These are phyloP conservation scores for Debaryomyces nepalensis DNA, from an alignment of 1,139 yeast genomes.

Conservation along the genomic window DNA sequence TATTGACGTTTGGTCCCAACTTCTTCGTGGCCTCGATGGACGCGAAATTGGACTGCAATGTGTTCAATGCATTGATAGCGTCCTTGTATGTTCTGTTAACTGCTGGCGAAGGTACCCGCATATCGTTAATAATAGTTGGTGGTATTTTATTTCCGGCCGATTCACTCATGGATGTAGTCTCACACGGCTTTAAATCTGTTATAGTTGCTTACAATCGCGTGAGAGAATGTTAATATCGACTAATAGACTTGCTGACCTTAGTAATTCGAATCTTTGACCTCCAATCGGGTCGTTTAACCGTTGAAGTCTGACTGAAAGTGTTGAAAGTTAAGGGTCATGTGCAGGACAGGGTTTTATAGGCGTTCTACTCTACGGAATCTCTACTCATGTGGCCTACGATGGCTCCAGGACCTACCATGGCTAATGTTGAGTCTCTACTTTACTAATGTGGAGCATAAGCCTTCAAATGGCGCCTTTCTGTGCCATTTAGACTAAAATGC, in stretches of 20 bases:
- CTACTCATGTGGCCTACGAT: not conserved
- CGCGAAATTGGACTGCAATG: conserved; percentile 89
- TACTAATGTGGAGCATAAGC: too few relatives aligned
- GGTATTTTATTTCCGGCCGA: conserved; percentile 9
- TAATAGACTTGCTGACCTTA: not conserved
- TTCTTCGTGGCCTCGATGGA: conserved; percentile 81
- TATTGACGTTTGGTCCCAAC: conserved; percentile 63
- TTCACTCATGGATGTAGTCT: conserved; percentile 10
- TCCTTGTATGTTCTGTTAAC: conserved; percentile 52
- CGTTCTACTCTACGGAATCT: not conserved
- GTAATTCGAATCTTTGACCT: too few relatives aligned
- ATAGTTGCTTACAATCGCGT: not conserved
- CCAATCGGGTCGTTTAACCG: too few relatives aligned
- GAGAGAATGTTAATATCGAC: not conserved
- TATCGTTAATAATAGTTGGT: conserved; percentile 8
- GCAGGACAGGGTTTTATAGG: not conserved
- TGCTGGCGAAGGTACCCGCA: conserved; percentile 6
- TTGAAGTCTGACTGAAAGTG: too few relatives aligned
- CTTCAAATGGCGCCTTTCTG: too few relatives aligned
- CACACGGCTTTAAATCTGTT: not conserved
- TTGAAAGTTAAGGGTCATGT: too few relatives aligned
- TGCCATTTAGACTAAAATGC: conserved; percentile 4
- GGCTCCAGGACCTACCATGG: not conserved
- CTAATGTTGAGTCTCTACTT: not conserved
- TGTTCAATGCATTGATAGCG: conserved; percentile 83